phyloP scores from a whole-genome alignment of 495 filamentous ascomycete species.

The Penicillium subrubescens region DNA sequence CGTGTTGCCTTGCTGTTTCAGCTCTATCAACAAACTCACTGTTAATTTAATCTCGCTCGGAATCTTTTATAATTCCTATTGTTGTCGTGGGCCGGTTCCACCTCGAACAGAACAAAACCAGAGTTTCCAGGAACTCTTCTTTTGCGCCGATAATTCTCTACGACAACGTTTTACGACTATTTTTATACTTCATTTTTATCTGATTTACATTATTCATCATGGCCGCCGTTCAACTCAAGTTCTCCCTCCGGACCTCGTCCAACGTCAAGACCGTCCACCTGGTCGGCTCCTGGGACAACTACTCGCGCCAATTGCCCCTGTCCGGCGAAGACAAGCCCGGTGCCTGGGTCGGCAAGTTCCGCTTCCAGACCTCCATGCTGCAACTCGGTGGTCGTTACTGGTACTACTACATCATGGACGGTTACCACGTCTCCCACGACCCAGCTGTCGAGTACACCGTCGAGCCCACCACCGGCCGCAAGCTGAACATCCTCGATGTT shows the following conservation, averaged over 20 bases:
- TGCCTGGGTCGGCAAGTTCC: conserved; percentile 92
- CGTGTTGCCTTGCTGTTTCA: conserved; percentile 41
- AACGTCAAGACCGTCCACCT: conserved; percentile 98
- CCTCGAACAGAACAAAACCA: conserved; percentile 8
- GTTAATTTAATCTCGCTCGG: conserved; percentile 65
- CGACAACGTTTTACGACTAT: conserved; percentile 17
- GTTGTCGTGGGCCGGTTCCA: conserved; percentile 36
- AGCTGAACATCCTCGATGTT: conserved; percentile 79
- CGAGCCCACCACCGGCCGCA: conserved; percentile 95
- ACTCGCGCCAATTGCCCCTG: conserved; percentile 87
- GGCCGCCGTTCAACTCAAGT: conserved; percentile 82
- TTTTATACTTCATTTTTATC: conserved; percentile 22
- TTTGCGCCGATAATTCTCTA: conserved; percentile 20
- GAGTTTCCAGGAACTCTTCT: conserved; percentile 16
- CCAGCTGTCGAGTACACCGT: conserved; percentile 85
- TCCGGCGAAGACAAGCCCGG: conserved; percentile 86
- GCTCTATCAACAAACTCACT: conserved; percentile 43
- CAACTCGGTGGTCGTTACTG: conserved; percentile 90
- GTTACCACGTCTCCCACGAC: conserved; percentile 98
- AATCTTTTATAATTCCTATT: conserved; percentile 28
- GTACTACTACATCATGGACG: conserved; percentile 99
- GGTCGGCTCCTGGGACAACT: conserved; percentile 98
- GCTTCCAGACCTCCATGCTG: conserved; percentile 83
- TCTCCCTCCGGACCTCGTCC: conserved; percentile 91
- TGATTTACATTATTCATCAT: conserved; percentile 66